Base-by-base conservation (phyloP, 495 filamentous ascomycete species). In the Penicillium bovifimosum region DNA sequence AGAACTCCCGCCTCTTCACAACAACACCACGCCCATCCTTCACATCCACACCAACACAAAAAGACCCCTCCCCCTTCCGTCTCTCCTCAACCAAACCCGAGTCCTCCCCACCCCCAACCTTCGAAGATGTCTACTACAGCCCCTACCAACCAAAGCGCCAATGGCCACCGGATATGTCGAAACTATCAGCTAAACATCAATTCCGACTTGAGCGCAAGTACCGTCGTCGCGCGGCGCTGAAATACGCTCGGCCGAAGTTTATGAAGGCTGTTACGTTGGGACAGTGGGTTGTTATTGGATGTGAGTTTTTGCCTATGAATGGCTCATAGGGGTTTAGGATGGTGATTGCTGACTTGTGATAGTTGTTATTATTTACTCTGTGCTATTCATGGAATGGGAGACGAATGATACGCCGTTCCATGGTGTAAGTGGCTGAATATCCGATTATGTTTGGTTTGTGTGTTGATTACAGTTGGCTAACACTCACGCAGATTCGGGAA, bases 141-240 rank as follows among this genome's bases (percentile, higher is more conserved):
- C 80, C 73, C 1, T 91, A 86, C 78, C 84, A 81, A 65, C 86
- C 88, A n/a, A 89, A 91, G 67, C 86, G 85, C 53, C 69, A 81
- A 67, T 99, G 95, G 95, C 93, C 93, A 17, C 93, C 93, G 2
- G 90, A 96, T 67, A 90, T 97, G 76, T 72, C 73, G 43, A 85
- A 87, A 62, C 80, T 99, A 43, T 82, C 84, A 5, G 69, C 74
- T 13, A 90, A 87, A 64, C 85, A 97, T 59, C 87, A 96, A 65
- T 93, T 97, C 70, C 80, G 84, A 5, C 68, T 74, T 24, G 72
- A 76, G 50, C 68, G 84, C 49, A 80, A 83, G 53, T 88, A 86
- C 67, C 84, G 86, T 53, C 76, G 86, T 31, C 77, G 86, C 52
- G 64, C 83, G 35, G 76, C 76, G 64, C 78, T 96, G 54, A 90